These are phyloP conservation scores for Setaria viridis DNA, from an alignment of 202 grass and related monocot species.

Conservation along the genomic window DNA sequence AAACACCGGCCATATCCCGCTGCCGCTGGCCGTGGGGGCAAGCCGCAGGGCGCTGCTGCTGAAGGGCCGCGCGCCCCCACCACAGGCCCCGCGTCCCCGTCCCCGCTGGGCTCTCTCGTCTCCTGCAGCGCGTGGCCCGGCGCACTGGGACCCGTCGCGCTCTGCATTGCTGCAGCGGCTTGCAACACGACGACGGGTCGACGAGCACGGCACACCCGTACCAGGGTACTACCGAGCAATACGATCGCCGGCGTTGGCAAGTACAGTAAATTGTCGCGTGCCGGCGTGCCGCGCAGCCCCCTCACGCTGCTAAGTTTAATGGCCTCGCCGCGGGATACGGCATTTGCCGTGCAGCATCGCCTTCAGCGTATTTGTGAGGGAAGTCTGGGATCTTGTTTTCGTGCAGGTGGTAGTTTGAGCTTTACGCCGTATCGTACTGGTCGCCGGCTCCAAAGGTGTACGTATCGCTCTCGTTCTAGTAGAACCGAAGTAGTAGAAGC, in stretches of 20 bases:
- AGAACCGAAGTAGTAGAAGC: not conserved
- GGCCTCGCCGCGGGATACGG: constrained; percentile 23
- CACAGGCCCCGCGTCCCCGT: not conserved
- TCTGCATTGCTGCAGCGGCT: not conserved
- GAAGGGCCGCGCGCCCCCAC: not conserved
- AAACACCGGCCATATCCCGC: constrained; percentile 44
- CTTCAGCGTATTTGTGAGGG: not conserved
- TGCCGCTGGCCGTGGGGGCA: constrained; percentile 51
- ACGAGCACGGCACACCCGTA: not conserved
- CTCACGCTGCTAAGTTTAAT: constrained; percentile 28
- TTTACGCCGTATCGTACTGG: not conserved
- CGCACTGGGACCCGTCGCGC: not conserved
- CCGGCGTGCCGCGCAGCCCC: not conserved
- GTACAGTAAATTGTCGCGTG: constrained; percentile 34
- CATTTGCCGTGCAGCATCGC: not conserved
- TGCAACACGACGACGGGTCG: not conserved
- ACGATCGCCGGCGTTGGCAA: constrained; percentile 4
- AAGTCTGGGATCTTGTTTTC: constrained; percentile 7
- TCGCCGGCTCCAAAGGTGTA: not conserved
- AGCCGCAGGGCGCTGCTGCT: constrained; percentile 35
- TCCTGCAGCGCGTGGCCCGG: constrained; percentile 10
- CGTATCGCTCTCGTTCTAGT: not conserved
- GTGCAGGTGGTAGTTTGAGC: not conserved
- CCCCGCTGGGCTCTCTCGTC: not conserved
- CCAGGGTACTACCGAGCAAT: constrained; percentile 4